phyloP scores from a whole-genome alignment of 1,284 basidiomycete genomes.

The Hypsizygus ulmarius region DNA sequence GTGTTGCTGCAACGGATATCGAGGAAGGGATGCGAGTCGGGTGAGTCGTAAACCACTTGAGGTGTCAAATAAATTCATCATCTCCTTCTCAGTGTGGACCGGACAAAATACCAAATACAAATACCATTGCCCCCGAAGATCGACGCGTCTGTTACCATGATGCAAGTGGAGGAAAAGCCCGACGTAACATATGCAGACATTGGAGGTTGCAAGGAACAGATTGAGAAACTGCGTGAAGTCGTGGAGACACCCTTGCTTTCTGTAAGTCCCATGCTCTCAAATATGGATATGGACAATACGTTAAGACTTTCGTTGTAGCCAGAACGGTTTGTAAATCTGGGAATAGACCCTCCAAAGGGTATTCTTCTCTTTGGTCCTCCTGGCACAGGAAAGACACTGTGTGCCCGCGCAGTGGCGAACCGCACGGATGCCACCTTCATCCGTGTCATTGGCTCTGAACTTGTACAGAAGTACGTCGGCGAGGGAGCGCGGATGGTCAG shows the following conservation, averaged over 20 bases:
- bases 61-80: constrained; percentile 2
- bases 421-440: constrained; percentile 99
- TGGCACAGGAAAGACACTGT: constrained; percentile 98
- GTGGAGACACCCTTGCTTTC: constrained; percentile 97
- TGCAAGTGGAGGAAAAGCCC: constrained; percentile 99
- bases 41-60: constrained; percentile 42
- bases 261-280: constrained; percentile 44
- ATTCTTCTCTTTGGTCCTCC: constrained; percentile 96
- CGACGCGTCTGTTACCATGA: constrained; percentile 99
- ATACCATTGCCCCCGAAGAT: constrained; percentile 99
- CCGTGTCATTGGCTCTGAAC: constrained; percentile 96
- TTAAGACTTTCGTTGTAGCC: constrained; percentile 52
- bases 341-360: constrained; percentile 99
- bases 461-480: constrained; percentile 99
- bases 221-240: constrained; percentile 98
- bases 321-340: constrained; percentile 96
- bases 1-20: constrained; percentile 96
- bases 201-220: constrained; percentile 99
- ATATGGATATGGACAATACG: constrained; percentile 18
- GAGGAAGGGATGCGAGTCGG: constrained; percentile 99
- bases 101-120: constrained; percentile 98
- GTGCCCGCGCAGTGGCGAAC: constrained; percentile 97
- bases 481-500: constrained; percentile 99
- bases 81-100: constrained; percentile 62
- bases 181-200: constrained; percentile 98